Base-by-base conservation (phyloP, 208 protist genomes). In the Phytomonas francai region DNA sequence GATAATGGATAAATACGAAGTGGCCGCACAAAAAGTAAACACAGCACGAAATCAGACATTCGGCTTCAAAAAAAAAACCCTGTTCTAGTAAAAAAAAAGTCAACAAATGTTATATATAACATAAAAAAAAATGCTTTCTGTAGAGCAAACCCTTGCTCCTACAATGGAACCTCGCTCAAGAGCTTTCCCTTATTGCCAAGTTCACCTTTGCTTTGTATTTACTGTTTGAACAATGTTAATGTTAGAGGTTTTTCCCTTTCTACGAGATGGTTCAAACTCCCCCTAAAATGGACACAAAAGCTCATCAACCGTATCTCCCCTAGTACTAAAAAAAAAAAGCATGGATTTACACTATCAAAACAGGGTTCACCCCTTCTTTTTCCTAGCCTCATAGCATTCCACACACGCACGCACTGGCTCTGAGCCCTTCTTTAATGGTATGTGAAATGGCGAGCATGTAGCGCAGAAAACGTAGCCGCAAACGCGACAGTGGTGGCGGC, bases 391-490 rank as follows among this genome's bases (percentile, higher is more conserved):
- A 67, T 82, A 84, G 71, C 88, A 94, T 34, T 59, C 74, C 16
- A 84, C 71, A 60, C 88, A 94, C 8, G 87, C 77, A 16, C 85
- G 80, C 78, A 88, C 77, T 56, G 70, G 73, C 27, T 72, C 51
- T 39, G 61, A 58, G 57, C 74, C 69, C 67, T 78, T 79, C 63
- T 81, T 90, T 30, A 91, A 45, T 34, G 54, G 42, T 25, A 84
- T 1, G 30, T 80, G 65, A 75, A 80, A 89, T 19, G 68, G 74
- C 14, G 85, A 93, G 74, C 87, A 93, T 33, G 72, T 70, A 14
- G 76, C 83, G 42, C 89, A 95, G 73, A 95, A 95, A 32, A 95
- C 83, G 72, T 83, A 92, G 29, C 89, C 89, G 75, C 89, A 95
- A 19, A 79, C 74, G 7, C 89, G 79, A 68, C 89, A 95, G 71